These are phyloP conservation scores for Paramyrothecium roridum DNA, from an alignment of 2,329 filamentous ascomycete genomes.

Conservation along the genomic window DNA sequence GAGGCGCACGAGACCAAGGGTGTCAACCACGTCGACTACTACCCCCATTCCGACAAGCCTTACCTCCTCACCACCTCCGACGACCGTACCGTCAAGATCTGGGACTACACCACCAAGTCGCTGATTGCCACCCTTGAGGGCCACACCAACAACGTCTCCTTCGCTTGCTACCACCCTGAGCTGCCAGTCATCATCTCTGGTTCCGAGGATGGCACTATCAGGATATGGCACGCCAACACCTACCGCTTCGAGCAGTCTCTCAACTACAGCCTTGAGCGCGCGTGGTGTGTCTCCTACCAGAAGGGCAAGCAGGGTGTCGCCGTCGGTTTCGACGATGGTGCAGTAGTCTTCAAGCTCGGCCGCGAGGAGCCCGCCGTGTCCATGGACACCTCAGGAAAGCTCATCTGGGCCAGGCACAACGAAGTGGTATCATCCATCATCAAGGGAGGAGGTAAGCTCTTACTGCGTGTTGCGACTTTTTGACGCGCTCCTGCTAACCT, in stretches of 20 bases:
- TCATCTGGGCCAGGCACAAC: conserved; percentile 94
- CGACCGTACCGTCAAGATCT: conserved; percentile 94
- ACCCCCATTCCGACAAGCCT: conserved; percentile 69
- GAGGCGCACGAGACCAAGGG: conserved; percentile 97
- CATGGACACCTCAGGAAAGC: conserved; percentile 93
- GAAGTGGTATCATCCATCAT: conserved; percentile 94
- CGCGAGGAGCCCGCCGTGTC: conserved; percentile 95
- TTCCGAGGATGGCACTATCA: conserved; percentile 94
- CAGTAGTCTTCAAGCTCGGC: conserved; percentile 96
- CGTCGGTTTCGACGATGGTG: conserved; percentile 95
- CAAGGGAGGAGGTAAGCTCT: conserved; percentile 68
- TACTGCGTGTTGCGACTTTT: no score
- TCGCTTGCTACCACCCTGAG: conserved; percentile 96
- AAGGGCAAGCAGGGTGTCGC: conserved; percentile 91
- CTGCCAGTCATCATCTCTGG: conserved; percentile 96
- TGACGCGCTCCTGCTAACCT: conserved; percentile 17
- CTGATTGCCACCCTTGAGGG: conserved; percentile 95
- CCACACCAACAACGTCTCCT: conserved; percentile 96
- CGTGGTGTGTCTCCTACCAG: conserved; percentile 97
- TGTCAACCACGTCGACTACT: conserved; percentile 96
- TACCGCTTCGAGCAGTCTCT: conserved; percentile 94
- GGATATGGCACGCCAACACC: conserved; percentile 98
- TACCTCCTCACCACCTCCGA: conserved; percentile 97
- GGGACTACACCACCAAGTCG: conserved; percentile 98
- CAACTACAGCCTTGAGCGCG: conserved; percentile 92